These are phyloP conservation scores for Rhodamnia argentea DNA, from an alignment of 345 rosid genomes.

Conservation along the genomic window DNA sequence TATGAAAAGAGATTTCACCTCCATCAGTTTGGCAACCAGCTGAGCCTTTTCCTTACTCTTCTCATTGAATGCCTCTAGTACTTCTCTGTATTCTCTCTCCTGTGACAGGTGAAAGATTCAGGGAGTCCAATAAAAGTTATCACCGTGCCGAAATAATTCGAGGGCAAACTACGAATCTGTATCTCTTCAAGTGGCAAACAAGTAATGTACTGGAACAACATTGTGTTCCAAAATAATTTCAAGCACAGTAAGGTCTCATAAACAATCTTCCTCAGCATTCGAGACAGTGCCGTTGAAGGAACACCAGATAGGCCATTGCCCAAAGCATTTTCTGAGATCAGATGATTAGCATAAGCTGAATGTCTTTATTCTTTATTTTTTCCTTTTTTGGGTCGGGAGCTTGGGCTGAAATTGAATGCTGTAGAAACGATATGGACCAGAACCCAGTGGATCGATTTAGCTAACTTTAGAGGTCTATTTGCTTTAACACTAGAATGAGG, in stretches of 20 bases:
- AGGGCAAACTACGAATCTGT: background rate
- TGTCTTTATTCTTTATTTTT: background rate
- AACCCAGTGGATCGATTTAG: background rate
- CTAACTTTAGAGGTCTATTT: background rate
- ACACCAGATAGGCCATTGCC: background rate
- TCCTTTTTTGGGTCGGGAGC: background rate
- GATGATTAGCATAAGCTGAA: background rate
- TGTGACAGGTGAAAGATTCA: slow-evolving; percentile 6
- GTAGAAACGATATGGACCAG: background rate
- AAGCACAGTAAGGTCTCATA: background rate
- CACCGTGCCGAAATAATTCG: background rate
- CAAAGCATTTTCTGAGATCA: background rate
- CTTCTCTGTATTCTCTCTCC: slow-evolving; percentile 94
- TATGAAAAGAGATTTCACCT: slow-evolving; percentile 27
- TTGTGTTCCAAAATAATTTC: background rate
- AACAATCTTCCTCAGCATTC: background rate
- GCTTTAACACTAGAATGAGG: background rate
- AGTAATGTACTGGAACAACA: background rate
- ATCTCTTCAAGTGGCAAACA: background rate
- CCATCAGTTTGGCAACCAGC: slow-evolving; percentile 64
- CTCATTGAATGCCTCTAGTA: slow-evolving; percentile 74
- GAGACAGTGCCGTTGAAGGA: background rate
- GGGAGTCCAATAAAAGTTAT: background rate
- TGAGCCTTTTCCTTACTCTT: slow-evolving; percentile 79
- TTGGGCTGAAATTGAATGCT: background rate